phyloP scores from a whole-genome alignment of 2,329 filamentous ascomycete genomes.

The Balansia obtecta region DNA sequence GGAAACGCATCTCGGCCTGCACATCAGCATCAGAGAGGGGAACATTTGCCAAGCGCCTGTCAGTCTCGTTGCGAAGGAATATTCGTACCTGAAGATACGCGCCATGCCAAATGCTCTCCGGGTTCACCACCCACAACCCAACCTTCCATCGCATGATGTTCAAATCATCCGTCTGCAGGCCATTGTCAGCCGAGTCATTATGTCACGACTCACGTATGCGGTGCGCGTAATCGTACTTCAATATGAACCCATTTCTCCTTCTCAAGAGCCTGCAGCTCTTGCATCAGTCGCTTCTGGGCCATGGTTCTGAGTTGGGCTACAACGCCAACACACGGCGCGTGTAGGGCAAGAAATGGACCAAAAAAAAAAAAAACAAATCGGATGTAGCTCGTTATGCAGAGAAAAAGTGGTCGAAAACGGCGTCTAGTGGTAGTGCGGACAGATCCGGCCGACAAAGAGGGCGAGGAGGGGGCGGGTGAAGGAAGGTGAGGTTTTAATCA shows the following conservation, averaged over 20 bases:
- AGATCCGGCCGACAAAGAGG: not conserved
- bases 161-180: constrained; percentile 54
- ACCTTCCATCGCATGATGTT: constrained; percentile 82
- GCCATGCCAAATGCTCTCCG: constrained; percentile 82
- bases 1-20: constrained; percentile 74
- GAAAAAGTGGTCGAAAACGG: no score
- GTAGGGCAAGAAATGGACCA: not conserved
- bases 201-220: not conserved
- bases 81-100: constrained; percentile 64
- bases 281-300: constrained; percentile 69
- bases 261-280: constrained; percentile 67
- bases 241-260: constrained; percentile 94
- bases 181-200: not conserved
- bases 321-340: not conserved
- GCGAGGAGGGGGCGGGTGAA: not conserved
- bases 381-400: not conserved
- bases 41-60: not conserved
- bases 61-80: constrained; percentile 7
- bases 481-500: not conserved
- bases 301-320: constrained; percentile 15
- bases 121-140: constrained; percentile 83
- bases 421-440: not conserved
- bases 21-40: not conserved
- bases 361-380: not conserved
- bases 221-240: constrained; percentile 44